Percentiles rank a stretch among this genome's conserved stretches.
phyloP scores from a whole-genome alignment of 1,284 basidiomycete species.

The Microstroma glucosiphilum region DNA sequence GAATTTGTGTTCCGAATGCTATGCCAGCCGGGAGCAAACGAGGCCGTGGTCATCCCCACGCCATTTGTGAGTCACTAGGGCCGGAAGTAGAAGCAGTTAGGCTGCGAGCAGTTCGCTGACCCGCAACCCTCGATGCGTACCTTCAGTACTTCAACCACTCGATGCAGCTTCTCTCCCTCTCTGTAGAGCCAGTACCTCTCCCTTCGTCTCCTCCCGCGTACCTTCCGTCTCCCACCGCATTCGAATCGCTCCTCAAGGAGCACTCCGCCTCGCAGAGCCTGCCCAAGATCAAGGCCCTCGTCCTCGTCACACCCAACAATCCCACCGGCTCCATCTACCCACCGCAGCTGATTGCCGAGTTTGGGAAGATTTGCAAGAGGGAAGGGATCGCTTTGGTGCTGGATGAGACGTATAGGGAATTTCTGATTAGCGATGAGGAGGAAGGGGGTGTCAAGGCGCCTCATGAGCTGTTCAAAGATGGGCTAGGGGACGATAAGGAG shows the following conservation, averaged over 20 bases:
- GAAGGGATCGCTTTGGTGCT: constrained; percentile 67
- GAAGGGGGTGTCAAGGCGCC: constrained; percentile 50
- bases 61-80: constrained; percentile 58
- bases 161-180: constrained; percentile 60
- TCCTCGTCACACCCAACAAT: constrained; percentile 56
- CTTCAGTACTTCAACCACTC: constrained; percentile 28
- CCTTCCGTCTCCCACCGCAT: constrained; percentile 59
- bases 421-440: constrained; percentile 56
- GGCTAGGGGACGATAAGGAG: constrained; percentile 12
- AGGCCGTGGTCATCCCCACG: constrained; percentile 70
- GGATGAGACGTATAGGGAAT: constrained; percentile 66
- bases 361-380: constrained; percentile 61
- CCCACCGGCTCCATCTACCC: constrained; percentile 70
- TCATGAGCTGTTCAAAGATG: constrained; percentile 58
- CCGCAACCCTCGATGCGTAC: background rate
- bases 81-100: background rate
- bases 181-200: constrained; percentile 59
- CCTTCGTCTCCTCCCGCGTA: constrained; percentile 59
- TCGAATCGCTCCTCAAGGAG: constrained; percentile 58
- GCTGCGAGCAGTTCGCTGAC: background rate
- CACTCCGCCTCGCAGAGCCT: constrained; percentile 61
- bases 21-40: constrained; percentile 59
- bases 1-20: constrained; percentile 62
- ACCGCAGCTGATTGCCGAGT: constrained; percentile 60
- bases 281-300: constrained; percentile 58